Evolutionary conservation across 1,284 basidiomycete genomes (phyloP).

Genomic region (Pseudozyma tsukubaensis): DNA sequence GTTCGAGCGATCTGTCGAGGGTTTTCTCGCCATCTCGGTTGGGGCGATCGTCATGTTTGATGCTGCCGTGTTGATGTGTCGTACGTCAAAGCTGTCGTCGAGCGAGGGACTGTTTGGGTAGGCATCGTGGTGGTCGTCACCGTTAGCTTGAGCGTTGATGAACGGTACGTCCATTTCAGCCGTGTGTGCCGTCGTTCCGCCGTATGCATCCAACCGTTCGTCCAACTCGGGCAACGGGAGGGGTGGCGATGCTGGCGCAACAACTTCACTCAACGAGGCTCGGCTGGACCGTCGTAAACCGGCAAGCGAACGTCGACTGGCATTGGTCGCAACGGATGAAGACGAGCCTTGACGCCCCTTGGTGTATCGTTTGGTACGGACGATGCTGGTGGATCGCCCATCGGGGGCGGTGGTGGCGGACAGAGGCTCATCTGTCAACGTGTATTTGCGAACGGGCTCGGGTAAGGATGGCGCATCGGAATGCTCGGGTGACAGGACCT

Average conservation of each 20-base stretch:
- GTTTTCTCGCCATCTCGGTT: no score
- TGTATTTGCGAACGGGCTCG: slow-evolving; percentile 29
- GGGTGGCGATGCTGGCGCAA: slow-evolving; percentile 12
- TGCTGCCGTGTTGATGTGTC: background rate
- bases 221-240: slow-evolving; percentile 15
- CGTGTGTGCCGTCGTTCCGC: slow-evolving; percentile 4
- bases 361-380: slow-evolving; percentile 31
- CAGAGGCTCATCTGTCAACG: slow-evolving; percentile 27
- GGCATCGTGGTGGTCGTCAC: no score
- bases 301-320: slow-evolving; percentile 21
- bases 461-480: background rate
- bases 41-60: no score
- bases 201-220: slow-evolving; percentile 17
- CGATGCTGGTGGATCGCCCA: slow-evolving; percentile 3
- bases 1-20: slow-evolving; percentile 21
- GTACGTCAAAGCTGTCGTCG: slow-evolving; percentile 1
- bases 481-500: background rate
- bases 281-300: slow-evolving; percentile 14
- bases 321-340: slow-evolving; percentile 14
- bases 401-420: background rate
- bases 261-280: slow-evolving; percentile 8
- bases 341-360: slow-evolving; percentile 24
- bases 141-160: no score
- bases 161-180: no score
- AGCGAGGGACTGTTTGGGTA: slow-evolving; percentile 1